A percentile compares a stretch with the other conserved stretches of the same genome.
Evolutionary conservation across 2,329 filamentous ascomycete genomes (phyloP).

Genomic region (Aspergillus jensenii): DNA sequence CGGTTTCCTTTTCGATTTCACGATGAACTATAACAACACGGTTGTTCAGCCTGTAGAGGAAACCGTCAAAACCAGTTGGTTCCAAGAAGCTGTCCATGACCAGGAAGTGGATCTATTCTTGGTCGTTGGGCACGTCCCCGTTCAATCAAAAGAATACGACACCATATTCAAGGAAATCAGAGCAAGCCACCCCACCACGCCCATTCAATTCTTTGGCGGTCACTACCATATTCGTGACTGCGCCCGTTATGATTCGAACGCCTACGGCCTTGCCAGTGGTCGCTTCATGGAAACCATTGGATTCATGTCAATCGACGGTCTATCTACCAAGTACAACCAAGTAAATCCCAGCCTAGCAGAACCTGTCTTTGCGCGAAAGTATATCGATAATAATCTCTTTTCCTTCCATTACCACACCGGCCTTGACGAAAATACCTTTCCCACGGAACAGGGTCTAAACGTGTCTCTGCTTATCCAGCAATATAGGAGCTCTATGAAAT

Average conservation of each 20-base stretch:
- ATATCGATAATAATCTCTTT: conserved; percentile 91
- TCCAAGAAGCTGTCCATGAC: conserved; percentile 78
- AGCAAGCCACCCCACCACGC: conserved; percentile 71
- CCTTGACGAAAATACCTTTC: conserved; percentile 69
- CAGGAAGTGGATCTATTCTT: conserved; percentile 80
- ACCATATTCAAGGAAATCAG: conserved; percentile 77
- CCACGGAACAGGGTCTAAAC: conserved; percentile 70
- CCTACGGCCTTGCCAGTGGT: conserved; percentile 80
- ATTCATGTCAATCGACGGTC: conserved; percentile 81
- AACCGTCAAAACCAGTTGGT: conserved; percentile 83
- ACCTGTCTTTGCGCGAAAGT: conserved; percentile 70
- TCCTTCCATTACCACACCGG: conserved; percentile 80
- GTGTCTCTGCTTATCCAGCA: conserved; percentile 68
- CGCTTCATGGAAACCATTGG: conserved; percentile 94
- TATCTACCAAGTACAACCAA: conserved; percentile 45
- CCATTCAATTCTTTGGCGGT: conserved; percentile 89
- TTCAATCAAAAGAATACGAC: conserved; percentile 77
- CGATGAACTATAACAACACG: conserved; percentile 85
- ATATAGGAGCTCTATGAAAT: conserved; percentile 67
- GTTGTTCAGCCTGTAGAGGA: conserved; percentile 77
- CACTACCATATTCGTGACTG: conserved; percentile 89
- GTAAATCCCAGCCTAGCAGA: conserved; percentile 25
- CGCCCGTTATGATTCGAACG: conserved; percentile 72
- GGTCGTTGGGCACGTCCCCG: conserved; percentile 79
- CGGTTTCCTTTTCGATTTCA: conserved; percentile 95